These are phyloP conservation scores for Penicillium psychrosexuale DNA, from an alignment of 2,329 filamentous ascomycete genomes.

Conservation along the genomic window DNA sequence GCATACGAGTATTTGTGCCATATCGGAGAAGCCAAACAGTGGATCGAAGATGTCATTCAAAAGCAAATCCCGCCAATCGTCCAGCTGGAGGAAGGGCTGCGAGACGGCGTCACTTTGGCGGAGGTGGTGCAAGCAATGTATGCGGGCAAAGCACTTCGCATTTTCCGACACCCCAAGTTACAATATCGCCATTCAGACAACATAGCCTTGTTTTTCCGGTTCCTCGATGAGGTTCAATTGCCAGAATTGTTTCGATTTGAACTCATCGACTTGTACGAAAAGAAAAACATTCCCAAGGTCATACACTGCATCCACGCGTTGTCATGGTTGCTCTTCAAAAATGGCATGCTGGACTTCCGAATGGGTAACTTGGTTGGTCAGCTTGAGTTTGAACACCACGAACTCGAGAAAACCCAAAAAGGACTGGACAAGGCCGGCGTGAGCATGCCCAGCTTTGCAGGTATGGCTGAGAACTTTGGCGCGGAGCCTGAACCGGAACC, in stretches of 20 bases:
- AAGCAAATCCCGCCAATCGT: slow-evolving; percentile 86
- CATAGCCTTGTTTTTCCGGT: slow-evolving; percentile 92
- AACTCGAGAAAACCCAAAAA: slow-evolving; percentile 94
- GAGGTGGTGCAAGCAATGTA: slow-evolving; percentile 90
- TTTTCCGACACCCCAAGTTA: slow-evolving; percentile 79
- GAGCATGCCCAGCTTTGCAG: slow-evolving; percentile 96
- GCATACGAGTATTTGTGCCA: slow-evolving; percentile 99
- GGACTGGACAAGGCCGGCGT: slow-evolving; percentile 92
- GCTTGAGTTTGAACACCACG: slow-evolving; percentile 95
- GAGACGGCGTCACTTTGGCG: slow-evolving; percentile 89
- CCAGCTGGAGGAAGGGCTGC: slow-evolving; percentile 84
- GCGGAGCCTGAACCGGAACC: slow-evolving; percentile 74
- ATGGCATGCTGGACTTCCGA: slow-evolving; percentile 90
- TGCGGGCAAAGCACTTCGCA: slow-evolving; percentile 70
- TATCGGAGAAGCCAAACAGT: slow-evolving; percentile 97
- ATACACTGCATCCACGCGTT: slow-evolving; percentile 98
- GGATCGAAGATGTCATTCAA: slow-evolving; percentile 91
- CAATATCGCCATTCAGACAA: slow-evolving; percentile 98
- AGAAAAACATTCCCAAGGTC: slow-evolving; percentile 98
- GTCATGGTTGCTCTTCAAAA: slow-evolving; percentile 94
- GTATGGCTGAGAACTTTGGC: slow-evolving; percentile 94
- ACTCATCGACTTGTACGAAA: slow-evolving; percentile 95
- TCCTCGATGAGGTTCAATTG: slow-evolving; percentile 84
- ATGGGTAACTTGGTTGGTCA: slow-evolving; percentile 97
- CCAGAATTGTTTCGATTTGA: slow-evolving; percentile 97